These are phyloP conservation scores for Cymbidium sinense DNA, from an alignment of 106 monocot species.

Conservation along the genomic window DNA sequence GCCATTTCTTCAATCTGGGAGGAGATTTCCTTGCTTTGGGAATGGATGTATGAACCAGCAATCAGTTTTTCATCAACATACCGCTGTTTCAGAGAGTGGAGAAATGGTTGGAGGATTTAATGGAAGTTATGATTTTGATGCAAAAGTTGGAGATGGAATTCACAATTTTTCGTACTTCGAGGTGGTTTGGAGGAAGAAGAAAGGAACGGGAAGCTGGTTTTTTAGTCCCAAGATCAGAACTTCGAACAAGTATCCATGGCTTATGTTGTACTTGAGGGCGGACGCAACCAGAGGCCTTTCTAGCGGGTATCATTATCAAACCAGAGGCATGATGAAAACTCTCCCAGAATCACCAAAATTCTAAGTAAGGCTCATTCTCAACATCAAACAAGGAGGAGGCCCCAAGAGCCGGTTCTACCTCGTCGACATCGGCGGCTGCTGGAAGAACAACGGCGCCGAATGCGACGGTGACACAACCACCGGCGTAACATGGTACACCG, in stretches of 20 bases:
- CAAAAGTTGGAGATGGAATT: constrained; percentile 33
- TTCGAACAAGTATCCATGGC: constrained; percentile 56
- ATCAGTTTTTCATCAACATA: constrained; percentile 37
- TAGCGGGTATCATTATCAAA: constrained; percentile 66
- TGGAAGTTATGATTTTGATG: not conserved
- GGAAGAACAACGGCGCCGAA: constrained; percentile 56
- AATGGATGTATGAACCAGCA: constrained; percentile 82
- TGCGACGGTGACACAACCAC: constrained; percentile 64
- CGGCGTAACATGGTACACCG: constrained; percentile 72
- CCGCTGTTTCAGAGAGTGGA: constrained; percentile 10
- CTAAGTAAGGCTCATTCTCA: constrained; percentile 45
- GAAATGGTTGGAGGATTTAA: not conserved
- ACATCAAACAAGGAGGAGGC: constrained; percentile 43
- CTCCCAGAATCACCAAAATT: constrained; percentile 62
- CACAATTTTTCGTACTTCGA: constrained; percentile 39
- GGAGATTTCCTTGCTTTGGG: constrained; percentile 65
- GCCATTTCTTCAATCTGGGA: constrained; percentile 35
- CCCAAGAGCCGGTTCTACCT: constrained; percentile 72
- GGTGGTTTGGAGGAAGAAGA: constrained; percentile 47
- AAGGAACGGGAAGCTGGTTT: constrained; percentile 40
- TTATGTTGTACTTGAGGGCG: constrained; percentile 70
- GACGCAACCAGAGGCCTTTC: constrained; percentile 73
- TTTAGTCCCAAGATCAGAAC: constrained; percentile 56
- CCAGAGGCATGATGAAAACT: constrained; percentile 65
- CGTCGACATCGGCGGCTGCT: constrained; percentile 79